Conservation (phyloP, 257 asterid genomes). For the Parsonsia alboflavescens region DNA sequence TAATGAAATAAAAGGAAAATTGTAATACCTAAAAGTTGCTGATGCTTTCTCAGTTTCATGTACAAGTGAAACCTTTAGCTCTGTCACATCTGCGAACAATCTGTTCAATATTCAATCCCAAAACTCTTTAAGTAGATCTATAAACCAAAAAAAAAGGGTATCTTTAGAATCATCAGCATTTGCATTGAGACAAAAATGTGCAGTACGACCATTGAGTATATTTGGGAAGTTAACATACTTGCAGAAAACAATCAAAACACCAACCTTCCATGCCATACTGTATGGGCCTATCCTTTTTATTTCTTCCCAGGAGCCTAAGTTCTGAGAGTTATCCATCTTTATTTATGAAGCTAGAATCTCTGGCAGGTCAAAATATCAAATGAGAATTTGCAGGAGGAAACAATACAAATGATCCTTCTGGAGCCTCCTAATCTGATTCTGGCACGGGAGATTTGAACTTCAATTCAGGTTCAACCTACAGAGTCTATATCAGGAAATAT, state of each 20-base stretch:
- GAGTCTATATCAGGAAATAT: neutral
- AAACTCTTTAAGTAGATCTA: neutral
- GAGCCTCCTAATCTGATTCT: neutral
- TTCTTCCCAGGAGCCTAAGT: constrained; percentile 1
- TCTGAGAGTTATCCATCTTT: neutral
- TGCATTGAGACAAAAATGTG: neutral
- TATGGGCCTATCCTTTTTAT: constrained; percentile 3
- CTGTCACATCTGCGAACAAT: no score
- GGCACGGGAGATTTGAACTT: neutral
- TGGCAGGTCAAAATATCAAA: neutral
- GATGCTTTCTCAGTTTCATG: no score
- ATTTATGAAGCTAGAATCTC: neutral
- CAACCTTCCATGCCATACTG: neutral
- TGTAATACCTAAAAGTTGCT: neutral
- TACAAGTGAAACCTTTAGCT: no score
- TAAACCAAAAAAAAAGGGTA: neutral
- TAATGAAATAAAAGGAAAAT: neutral
- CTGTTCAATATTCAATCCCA: neutral
- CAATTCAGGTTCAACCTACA: neutral
- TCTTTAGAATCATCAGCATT: neutral
- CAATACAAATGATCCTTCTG: neutral
- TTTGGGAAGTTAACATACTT: neutral
- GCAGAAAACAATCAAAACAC: neutral
- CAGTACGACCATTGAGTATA: neutral
- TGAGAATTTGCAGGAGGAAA: neutral